A percentile compares a stretch with the other conserved stretches of the same genome.
Conservation (phyloP, 2,329 filamentous ascomycete genomes). For the Akanthomyces dipterigenus region DNA sequence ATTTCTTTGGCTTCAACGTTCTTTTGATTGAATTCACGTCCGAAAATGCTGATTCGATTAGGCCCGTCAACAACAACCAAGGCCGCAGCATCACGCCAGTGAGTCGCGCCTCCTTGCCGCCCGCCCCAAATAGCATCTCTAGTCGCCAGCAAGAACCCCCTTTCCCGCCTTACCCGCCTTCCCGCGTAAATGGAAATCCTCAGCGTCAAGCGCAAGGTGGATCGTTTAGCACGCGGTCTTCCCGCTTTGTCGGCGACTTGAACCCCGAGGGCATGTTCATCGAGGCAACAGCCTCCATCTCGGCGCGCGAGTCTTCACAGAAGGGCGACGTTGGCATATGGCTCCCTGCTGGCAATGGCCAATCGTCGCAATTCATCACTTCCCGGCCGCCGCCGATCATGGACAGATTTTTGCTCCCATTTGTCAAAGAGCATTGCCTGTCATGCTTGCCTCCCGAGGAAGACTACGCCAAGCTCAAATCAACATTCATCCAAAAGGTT, state of each 20-base stretch:
- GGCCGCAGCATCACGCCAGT: constrained; percentile 9
- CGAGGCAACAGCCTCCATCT: constrained; percentile 39
- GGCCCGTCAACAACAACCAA: background rate
- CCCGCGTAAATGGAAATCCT: constrained; percentile 7
- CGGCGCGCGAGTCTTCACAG: constrained; percentile 30
- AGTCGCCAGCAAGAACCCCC: background rate
- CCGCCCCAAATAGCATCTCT: background rate
- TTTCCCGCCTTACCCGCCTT: background rate
- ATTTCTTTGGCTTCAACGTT: no score
- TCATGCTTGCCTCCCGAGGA: constrained; percentile 39
- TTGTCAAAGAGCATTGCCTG: constrained; percentile 39
- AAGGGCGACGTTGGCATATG: constrained; percentile 51
- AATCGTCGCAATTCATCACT: constrained; percentile 31
- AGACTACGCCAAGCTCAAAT: constrained; percentile 39
- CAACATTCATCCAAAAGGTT: constrained; percentile 44
- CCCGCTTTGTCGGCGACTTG: constrained; percentile 51
- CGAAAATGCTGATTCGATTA: background rate
- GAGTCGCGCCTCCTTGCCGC: background rate
- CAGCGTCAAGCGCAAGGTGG: constrained; percentile 12
- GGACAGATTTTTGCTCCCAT: constrained; percentile 35
- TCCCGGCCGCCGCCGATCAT: constrained; percentile 31
- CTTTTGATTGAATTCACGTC: no score
- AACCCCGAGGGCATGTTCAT: constrained; percentile 56
- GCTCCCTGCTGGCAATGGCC: constrained; percentile 32
- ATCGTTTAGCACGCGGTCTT: constrained; percentile 22